Percentiles rank a stretch among this genome's conserved stretches.
Conservation (phyloP, 2,329 filamentous ascomycete species). For the Aspergillus udagawae region DNA sequence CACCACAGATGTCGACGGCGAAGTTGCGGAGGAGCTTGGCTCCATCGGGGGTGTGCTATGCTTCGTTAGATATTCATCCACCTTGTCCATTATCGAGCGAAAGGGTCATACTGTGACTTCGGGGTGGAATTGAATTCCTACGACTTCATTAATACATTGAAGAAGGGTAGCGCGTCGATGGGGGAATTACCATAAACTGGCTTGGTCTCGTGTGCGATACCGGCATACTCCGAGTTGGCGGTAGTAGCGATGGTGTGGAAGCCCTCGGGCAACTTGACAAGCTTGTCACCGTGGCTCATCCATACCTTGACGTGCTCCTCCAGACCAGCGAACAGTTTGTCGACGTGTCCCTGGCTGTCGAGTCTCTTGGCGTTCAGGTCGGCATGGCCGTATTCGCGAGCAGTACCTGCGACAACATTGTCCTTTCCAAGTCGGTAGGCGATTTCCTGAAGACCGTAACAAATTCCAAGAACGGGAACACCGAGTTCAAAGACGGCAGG, state of each 20-base stretch:
- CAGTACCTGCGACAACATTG: conserved; percentile 65
- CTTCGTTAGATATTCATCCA: not conserved
- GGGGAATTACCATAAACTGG: conserved; percentile 59
- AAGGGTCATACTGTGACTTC: conserved; percentile 59
- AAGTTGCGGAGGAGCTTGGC: conserved; percentile 76
- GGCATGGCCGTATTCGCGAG: conserved; percentile 69
- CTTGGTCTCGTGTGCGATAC: conserved; percentile 55
- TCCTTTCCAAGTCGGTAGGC: conserved; percentile 63
- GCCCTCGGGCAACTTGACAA: conserved; percentile 65
- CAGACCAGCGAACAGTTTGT: conserved; percentile 73
- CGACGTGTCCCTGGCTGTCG: conserved; percentile 55
- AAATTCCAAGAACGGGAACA: conserved; percentile 60
- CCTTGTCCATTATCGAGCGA: not conserved
- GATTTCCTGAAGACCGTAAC: conserved; percentile 66
- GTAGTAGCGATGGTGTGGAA: conserved; percentile 74
- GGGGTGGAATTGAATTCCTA: conserved; percentile 79
- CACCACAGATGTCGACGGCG: conserved; percentile 74
- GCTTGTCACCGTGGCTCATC: conserved; percentile 91
- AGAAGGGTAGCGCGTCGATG: conserved; percentile 1
- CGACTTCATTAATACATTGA: conserved; percentile 17
- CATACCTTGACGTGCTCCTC: conserved; percentile 68
- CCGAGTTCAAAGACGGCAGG: conserved; percentile 73
- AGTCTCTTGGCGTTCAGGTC: conserved; percentile 59
- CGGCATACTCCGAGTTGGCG: conserved; percentile 72
- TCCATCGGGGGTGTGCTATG: conserved; percentile 49